Evolutionary conservation across 1,139 yeast genomes (phyloP).

Genomic region (Candida freyschussii): DNA sequence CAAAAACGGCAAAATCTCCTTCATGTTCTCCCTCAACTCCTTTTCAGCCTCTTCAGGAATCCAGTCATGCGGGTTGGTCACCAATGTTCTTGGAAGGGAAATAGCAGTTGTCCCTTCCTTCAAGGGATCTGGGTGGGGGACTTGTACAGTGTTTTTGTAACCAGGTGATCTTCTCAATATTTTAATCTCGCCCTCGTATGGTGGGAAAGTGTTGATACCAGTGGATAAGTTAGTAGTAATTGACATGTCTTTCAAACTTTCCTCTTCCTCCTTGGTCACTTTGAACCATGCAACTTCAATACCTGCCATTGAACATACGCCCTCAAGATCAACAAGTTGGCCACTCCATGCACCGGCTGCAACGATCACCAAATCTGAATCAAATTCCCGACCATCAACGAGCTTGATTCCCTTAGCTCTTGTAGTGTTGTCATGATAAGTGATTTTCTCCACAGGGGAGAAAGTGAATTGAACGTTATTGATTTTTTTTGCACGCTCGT

Average conservation of each 20-base stretch:
- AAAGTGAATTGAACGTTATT: constrained; percentile 6
- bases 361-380: constrained; percentile 30
- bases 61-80: constrained; percentile 27
- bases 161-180: constrained; percentile 27
- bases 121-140: constrained; percentile 11
- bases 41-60: constrained; percentile 20
- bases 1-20: constrained; percentile 27
- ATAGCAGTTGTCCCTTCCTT: constrained; percentile 5
- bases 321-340: constrained; percentile 28
- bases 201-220: constrained; percentile 28
- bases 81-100: constrained; percentile 14
- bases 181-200: constrained; percentile 27
- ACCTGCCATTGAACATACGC: constrained; percentile 25
- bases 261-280: constrained; percentile 22
- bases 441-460: constrained; percentile 7
- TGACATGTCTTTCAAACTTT: constrained; percentile 13
- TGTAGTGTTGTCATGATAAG: constrained; percentile 4
- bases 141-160: constrained; percentile 19
- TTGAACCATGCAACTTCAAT: constrained; percentile 26
- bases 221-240: constrained; percentile 15
- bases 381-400: constrained; percentile 25
- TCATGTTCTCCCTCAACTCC: constrained; percentile 25
- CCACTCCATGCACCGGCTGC: constrained; percentile 42
- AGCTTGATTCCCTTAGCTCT: constrained; percentile 31
- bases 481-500: constrained; percentile 10